phyloP scores from a whole-genome alignment of 75 land plant species.

The Adiantum capillusveneris region DNA sequence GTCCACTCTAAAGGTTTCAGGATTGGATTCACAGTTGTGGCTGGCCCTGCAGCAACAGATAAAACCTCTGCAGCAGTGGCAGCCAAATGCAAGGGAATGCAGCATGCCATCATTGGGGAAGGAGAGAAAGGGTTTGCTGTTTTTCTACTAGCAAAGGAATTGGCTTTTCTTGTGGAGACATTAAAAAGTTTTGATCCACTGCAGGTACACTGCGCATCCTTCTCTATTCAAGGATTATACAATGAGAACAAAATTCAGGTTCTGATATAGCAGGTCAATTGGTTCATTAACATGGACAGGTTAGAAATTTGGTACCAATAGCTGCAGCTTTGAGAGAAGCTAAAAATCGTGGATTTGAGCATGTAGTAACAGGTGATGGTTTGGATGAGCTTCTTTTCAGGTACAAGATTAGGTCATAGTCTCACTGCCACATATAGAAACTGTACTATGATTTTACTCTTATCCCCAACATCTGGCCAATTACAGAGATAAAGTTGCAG shows the following conservation, averaged over 20 bases:
- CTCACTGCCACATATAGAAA: not conserved
- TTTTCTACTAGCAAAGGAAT: not conserved
- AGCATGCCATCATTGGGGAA: constrained; percentile 1
- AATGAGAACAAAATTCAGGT: too few relatives aligned
- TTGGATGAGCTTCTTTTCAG: not conserved
- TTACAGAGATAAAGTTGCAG: too few relatives aligned
- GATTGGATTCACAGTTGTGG: not conserved
- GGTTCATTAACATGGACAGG: too few relatives aligned
- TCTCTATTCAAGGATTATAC: too few relatives aligned
- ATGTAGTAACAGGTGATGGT: not conserved
- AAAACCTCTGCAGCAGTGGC: not conserved
- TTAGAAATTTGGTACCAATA: not conserved
- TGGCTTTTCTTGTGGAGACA: not conserved
- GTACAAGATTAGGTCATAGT: not conserved
- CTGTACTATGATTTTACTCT: too few relatives aligned
- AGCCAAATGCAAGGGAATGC: not conserved
- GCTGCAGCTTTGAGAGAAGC: constrained; percentile 4
- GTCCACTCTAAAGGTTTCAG: not conserved
- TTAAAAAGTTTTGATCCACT: constrained; percentile 4
- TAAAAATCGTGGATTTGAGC: not conserved
- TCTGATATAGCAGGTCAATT: too few relatives aligned
- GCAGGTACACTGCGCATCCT: not conserved
- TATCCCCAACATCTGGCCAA: too few relatives aligned
- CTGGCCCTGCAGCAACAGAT: constrained; percentile 1
- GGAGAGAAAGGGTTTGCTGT: not conserved